Base-by-base conservation (phyloP, 2,329 filamentous ascomycete genomes). In the Talaromyces sp. region DNA sequence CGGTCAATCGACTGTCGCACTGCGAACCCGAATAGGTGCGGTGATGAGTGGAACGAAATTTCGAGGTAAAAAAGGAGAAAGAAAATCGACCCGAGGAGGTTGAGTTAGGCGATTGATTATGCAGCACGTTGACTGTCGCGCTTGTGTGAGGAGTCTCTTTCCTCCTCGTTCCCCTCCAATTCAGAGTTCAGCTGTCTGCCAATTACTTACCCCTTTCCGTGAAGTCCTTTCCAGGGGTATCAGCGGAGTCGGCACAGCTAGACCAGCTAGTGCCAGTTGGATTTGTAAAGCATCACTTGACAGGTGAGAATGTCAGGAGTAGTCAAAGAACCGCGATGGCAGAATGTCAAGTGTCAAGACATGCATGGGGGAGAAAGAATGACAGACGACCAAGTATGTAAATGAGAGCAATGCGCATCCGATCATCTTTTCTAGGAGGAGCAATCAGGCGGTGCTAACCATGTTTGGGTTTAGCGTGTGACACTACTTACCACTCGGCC, bases 201-300 rank as follows among this genome's bases (percentile, higher is more conserved):
- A n/a, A n/a, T 15, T 25, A 15, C 19, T 45, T 48, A 56, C 54
- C 54, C 54, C 54, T 56, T 56, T 56, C 41, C 35, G 53, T 33
- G 36, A 56, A 21, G 45, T 33, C 28, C 54, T 50, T 56, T 48
- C 43, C 54, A 56, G 54, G 54, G 54, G 54, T 50, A 50, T 56
- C 35, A 36, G 53, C 31, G 50, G 50, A 40, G 36, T 39, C 35
- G 50, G 48, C 35, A 28, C 45, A 35, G 50, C 50, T 31, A 13
- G 25, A 39, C 31, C 21, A 39, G 53, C 53, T 22, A 19, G 40
- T 25, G 53, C 53, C 40, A 22, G 37, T 22, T 19, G n/a, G 53
- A 31, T 37, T 35, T 19, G 28, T 13, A 43, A 55, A 41, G 19
- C 53, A 55, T 55, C 40, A 55, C 40, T 46, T 55, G 40, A 45